Evolutionary conservation across 306 rosid species (phyloP).

Genomic region (Lupinus albus): DNA sequence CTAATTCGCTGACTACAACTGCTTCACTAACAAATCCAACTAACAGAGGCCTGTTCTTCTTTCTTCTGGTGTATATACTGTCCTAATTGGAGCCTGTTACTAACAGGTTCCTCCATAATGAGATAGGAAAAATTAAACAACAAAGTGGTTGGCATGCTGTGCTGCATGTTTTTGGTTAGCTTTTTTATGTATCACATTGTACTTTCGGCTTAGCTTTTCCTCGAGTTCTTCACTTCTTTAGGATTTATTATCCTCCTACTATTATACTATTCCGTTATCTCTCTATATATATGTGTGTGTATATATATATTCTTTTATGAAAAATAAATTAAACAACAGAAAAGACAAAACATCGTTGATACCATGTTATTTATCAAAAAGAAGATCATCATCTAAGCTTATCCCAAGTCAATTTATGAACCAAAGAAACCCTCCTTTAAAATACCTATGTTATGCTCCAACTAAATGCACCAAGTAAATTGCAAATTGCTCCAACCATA

Average conservation of each 20-base stretch:
- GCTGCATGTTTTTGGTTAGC: too few species aligned
- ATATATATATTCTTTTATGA: too few species aligned
- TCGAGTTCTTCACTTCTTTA: too few species aligned
- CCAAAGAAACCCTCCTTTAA: not conserved
- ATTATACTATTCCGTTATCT: too few species aligned
- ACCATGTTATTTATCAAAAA: not conserved
- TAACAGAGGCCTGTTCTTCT: not conserved
- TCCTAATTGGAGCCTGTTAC: not conserved
- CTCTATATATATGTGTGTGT: too few species aligned
- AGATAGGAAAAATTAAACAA: not conserved
- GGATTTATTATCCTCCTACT: too few species aligned
- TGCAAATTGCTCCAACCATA: not conserved
- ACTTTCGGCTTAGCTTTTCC: too few species aligned
- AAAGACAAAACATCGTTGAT: not conserved
- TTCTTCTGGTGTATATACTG: not conserved
- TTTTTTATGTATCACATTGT: too few species aligned
- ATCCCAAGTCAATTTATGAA: not conserved
- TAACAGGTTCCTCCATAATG: not conserved
- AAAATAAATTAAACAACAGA: not conserved
- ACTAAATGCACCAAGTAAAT: not conserved
- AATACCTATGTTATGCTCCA: too few species aligned
- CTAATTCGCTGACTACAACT: not conserved
- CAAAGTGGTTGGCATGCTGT: too few species aligned
- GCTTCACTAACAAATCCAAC: not conserved
- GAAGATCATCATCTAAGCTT: not conserved